Conservation (phyloP, 2,329 filamentous ascomycete genomes). For the Epichloe elymi region DNA sequence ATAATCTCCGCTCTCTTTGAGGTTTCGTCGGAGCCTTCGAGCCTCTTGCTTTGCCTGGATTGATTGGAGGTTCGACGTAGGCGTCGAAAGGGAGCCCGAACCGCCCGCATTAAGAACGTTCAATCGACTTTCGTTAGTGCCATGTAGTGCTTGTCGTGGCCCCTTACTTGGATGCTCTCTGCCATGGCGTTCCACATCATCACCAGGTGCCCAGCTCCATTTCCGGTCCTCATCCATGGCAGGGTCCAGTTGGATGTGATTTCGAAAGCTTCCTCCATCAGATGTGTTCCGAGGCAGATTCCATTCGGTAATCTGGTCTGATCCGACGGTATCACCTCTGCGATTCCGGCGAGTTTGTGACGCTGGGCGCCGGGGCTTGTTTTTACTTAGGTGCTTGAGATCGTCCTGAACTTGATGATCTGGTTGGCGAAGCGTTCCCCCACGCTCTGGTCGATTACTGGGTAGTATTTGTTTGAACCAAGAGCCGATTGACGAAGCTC, state of each 20-base stretch:
- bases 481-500: constrained; percentile 19
- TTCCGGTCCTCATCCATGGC: constrained; percentile 1
- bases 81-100: not conserved
- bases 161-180: not conserved
- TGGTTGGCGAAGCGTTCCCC: constrained; percentile 29
- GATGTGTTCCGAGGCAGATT: constrained; percentile 20
- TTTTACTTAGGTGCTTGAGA: not conserved
- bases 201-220: constrained; percentile 11
- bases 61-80: not conserved
- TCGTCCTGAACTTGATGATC: constrained; percentile 17
- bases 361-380: constrained; percentile 3
- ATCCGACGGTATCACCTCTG: constrained; percentile 11
- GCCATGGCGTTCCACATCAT: constrained; percentile 4
- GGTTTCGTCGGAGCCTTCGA: constrained; percentile 25
- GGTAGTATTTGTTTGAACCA: constrained; percentile 35
- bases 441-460: constrained; percentile 34
- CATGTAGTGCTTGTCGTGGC: not conserved
- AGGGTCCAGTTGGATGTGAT: not conserved
- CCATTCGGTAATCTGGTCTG: constrained; percentile 22
- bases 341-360: constrained; percentile 8
- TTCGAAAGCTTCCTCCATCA: not conserved
- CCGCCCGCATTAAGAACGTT: not conserved
- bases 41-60: constrained; percentile 19
- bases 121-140: not conserved
- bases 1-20: constrained; percentile 44